Evolutionary conservation across 192 early-diverging fungal genomes (phyloP).

Genomic region (Podila clonocystis): DNA sequence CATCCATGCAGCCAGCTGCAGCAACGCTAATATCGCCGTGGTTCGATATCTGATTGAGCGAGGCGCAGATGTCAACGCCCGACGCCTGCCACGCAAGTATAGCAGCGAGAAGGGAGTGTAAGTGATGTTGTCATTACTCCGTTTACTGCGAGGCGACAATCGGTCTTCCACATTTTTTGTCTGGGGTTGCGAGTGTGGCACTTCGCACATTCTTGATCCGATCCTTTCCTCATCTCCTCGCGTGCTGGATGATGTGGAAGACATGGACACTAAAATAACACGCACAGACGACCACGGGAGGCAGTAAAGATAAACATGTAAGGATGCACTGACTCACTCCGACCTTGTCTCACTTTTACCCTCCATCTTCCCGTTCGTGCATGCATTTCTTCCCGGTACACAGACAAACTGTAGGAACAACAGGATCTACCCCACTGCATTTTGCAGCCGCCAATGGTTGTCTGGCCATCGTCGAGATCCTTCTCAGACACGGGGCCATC

Average conservation of each 20-base stretch:
- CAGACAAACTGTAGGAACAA: constrained; percentile 59
- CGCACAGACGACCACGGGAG: no score
- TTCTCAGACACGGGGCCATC: constrained; percentile 70
- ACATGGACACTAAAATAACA: no score
- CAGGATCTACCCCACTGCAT: constrained; percentile 85
- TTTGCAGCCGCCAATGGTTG: constrained; percentile 86
- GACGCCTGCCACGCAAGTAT: constrained; percentile 42
- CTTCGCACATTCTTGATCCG: no score
- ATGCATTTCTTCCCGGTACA: not conserved
- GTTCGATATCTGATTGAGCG: constrained; percentile 75
- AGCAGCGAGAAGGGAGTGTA: constrained; percentile 51
- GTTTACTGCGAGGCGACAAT: not conserved
- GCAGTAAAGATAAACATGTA: no score
- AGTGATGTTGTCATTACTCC: constrained; percentile 1
- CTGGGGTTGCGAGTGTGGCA: no score
- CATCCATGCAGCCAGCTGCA: constrained; percentile 75
- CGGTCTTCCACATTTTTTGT: no score
- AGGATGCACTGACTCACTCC: not conserved
- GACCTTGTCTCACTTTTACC: not conserved
- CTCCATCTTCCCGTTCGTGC: not conserved
- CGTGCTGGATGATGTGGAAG: no score
- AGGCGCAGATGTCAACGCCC: constrained; percentile 78
- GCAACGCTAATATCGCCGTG: constrained; percentile 69
- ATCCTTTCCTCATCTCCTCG: no score
- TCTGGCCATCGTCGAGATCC: constrained; percentile 62